These are phyloP conservation scores for Saccharata proteae DNA, from an alignment of 2,329 filamentous ascomycete genomes.

Conservation along the genomic window DNA sequence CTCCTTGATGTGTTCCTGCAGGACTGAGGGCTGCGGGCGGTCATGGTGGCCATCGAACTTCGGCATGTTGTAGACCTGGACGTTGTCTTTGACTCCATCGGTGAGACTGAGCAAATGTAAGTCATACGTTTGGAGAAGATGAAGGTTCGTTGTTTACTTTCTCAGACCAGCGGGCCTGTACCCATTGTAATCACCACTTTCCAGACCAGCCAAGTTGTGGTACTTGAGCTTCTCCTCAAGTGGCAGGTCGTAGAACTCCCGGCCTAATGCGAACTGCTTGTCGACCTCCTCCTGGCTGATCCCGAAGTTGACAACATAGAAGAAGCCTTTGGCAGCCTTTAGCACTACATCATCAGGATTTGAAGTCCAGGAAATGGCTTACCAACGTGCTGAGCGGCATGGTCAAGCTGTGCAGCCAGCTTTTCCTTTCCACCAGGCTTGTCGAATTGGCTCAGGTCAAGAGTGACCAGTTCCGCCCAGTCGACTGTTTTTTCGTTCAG, in stretches of 20 bases:
- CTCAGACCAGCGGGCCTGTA: slow-evolving; percentile 38
- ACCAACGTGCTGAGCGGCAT: slow-evolving; percentile 40
- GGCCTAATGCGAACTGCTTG: slow-evolving; percentile 48
- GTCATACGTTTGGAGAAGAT: slow-evolving; percentile 11
- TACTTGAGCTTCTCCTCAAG: slow-evolving; percentile 49
- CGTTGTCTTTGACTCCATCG: slow-evolving; percentile 36
- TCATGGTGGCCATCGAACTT: slow-evolving; percentile 38
- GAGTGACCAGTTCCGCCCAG: slow-evolving; percentile 46
- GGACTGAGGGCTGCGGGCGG: slow-evolving; percentile 31
- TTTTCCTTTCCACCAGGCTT: slow-evolving; percentile 42
- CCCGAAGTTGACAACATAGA: slow-evolving; percentile 50
- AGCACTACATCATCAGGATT: not conserved
- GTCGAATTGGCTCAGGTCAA: slow-evolving; percentile 44
- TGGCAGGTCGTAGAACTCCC: slow-evolving; percentile 45
- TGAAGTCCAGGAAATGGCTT: too few relatives aligned
- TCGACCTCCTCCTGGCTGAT: slow-evolving; percentile 49
- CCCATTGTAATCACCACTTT: slow-evolving; percentile 45
- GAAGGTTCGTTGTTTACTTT: slow-evolving; percentile 8
- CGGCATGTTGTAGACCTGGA: slow-evolving; percentile 49
- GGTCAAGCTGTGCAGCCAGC: slow-evolving; percentile 42
- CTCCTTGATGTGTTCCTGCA: slow-evolving; percentile 39
- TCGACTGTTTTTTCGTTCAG: slow-evolving; percentile 16
- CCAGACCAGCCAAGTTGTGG: slow-evolving; percentile 20
- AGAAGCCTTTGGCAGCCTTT: too few relatives aligned
- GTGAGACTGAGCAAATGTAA: slow-evolving; percentile 13